These are phyloP conservation scores for Ambispora gerdemannii DNA, from an alignment of 192 early-diverging fungal genomes.

Conservation along the genomic window DNA sequence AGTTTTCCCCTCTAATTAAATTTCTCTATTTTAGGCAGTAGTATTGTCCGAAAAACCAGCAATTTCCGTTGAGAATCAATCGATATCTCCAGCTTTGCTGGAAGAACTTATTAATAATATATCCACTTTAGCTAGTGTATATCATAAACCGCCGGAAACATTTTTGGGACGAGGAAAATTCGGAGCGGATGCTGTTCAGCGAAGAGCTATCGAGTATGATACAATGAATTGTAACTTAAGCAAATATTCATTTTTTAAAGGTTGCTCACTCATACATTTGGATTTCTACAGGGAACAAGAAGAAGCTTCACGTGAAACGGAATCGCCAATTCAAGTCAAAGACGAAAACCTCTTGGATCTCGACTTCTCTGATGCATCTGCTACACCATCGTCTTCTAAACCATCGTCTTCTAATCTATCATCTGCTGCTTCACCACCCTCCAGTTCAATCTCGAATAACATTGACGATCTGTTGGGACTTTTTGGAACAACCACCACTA, in stretches of 20 bases:
- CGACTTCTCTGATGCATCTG: slow-evolving; percentile 11
- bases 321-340: slow-evolving; percentile 16
- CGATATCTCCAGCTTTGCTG: slow-evolving; percentile 69
- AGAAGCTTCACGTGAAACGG: slow-evolving; percentile 26
- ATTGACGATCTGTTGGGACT: slow-evolving; percentile 29
- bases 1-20: slow-evolving; percentile 23
- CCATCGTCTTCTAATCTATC: not conserved
- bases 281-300: slow-evolving; percentile 28
- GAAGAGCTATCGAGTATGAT: slow-evolving; percentile 48
- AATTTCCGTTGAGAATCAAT: slow-evolving; percentile 64
- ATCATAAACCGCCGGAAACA: slow-evolving; percentile 83
- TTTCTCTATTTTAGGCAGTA: slow-evolving; percentile 53
- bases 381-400: not conserved
- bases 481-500: not conserved
- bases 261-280: not conserved
- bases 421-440: not conserved
- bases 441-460: not conserved
- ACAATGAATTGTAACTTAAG: not conserved
- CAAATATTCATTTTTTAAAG: not conserved
- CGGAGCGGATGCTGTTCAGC: slow-evolving; percentile 55
- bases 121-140: slow-evolving; percentile 87
- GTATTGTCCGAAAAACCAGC: slow-evolving; percentile 88
- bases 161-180: slow-evolving; percentile 68
- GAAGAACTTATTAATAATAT: slow-evolving; percentile 89
- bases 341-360: slow-evolving; percentile 28